A percentile compares a stretch with the other conserved stretches of the same genome.
These are phyloP conservation scores for Boletus barrowsii DNA, from an alignment of 768 basidiomycete species.

Conservation along the genomic window DNA sequence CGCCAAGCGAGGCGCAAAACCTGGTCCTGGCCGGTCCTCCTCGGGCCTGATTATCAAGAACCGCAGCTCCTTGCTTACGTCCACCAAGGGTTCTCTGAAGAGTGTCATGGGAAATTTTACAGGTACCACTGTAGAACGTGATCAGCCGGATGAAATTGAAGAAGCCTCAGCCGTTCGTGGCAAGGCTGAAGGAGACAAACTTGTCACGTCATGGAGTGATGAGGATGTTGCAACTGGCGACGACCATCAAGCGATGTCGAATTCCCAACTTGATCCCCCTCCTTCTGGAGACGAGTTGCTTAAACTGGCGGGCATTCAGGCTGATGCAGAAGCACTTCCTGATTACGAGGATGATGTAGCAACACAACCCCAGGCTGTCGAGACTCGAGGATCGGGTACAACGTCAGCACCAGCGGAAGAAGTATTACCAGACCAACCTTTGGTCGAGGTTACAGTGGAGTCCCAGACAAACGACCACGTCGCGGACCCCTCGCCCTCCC, in stretches of 20 bases:
- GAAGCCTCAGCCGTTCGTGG: neutral
- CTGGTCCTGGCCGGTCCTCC: conserved; percentile 54
- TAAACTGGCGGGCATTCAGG: conserved; percentile 46
- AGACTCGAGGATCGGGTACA: conserved; percentile 8
- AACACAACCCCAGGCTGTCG: conserved; percentile 6
- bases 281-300: conserved; percentile 47
- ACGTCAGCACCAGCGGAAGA: neutral
- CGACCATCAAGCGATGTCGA: conserved; percentile 4
- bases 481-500: neutral
- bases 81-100: conserved; percentile 49
- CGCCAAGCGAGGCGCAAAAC: conserved; percentile 27
- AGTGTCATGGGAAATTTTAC: conserved; percentile 47
- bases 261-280: conserved; percentile 11
- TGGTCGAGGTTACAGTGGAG: neutral
- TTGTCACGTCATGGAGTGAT: conserved; percentile 20
- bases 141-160: conserved; percentile 22
- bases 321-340: conserved; percentile 41
- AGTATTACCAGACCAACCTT: neutral
- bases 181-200: conserved; percentile 3
- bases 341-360: conserved; percentile 55
- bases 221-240: conserved; percentile 11
- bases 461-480: neutral
- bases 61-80: conserved; percentile 53
- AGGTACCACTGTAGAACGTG: conserved; percentile 9
- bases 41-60: conserved; percentile 38